A percentile compares a stretch with the other conserved stretches of the same genome.
These are phyloP conservation scores for Trichoderma polysporum DNA, from an alignment of 2,329 filamentous ascomycete genomes.

Conservation along the genomic window DNA sequence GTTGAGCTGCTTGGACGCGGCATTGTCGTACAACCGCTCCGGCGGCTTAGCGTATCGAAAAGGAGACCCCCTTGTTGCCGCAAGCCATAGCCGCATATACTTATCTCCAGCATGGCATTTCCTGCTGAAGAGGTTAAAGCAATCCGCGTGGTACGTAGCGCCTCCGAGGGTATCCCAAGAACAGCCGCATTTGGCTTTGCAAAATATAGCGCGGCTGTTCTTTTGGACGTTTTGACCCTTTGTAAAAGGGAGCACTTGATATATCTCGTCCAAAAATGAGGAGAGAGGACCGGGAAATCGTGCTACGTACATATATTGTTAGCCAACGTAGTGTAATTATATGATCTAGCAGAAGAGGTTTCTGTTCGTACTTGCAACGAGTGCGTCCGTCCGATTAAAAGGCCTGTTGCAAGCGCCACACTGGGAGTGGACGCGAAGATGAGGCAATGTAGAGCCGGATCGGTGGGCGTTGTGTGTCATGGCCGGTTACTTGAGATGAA, in stretches of 20 bases:
- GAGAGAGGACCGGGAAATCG: no score
- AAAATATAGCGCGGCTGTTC: background rate
- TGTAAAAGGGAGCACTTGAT: background rate
- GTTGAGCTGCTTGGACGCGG: background rate
- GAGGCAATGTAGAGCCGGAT: no score
- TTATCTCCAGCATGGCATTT: background rate
- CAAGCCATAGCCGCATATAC: background rate
- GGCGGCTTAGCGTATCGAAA: background rate
- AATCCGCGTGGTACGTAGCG: background rate
- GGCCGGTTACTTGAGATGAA: no score
- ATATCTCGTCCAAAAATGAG: background rate
- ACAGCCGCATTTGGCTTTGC: background rate
- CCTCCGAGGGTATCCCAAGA: background rate
- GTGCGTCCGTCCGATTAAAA: background rate
- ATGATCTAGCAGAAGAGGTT: no score
- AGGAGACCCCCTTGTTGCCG: background rate
- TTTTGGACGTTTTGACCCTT: background rate
- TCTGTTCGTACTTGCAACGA: background rate
- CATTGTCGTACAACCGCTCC: background rate
- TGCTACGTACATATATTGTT: no score
- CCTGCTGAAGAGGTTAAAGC: background rate
- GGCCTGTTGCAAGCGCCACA: background rate
- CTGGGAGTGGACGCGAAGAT: no score
- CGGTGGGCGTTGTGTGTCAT: no score
- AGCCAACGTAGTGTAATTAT: no score